phyloP scores from a whole-genome alignment of 1,139 yeast genomes.

The Nakaseomyces bracarensis region DNA sequence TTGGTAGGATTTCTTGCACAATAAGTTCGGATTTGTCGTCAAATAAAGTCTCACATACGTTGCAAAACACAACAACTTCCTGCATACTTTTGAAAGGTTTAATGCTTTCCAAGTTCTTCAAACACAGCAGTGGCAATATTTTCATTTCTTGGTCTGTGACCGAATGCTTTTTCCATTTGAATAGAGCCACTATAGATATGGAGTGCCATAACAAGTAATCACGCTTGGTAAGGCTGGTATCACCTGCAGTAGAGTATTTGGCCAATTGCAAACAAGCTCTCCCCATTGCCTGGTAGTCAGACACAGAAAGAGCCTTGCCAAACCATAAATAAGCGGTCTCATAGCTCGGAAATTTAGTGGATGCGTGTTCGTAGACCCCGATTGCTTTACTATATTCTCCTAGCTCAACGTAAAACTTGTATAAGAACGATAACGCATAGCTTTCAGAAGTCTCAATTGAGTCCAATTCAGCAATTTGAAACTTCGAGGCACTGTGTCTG shows the following conservation, averaged over 20 bases:
- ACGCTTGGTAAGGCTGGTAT: conserved; percentile 12
- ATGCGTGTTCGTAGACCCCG: conserved; percentile 23
- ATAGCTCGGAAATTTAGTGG: conserved; percentile 23
- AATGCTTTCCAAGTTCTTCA: conserved; percentile 17
- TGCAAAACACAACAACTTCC: conserved; percentile 28
- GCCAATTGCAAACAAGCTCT: conserved; percentile 24
- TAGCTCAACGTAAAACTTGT: conserved; percentile 24
- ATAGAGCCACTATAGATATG: conserved; percentile 21
- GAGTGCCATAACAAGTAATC: conserved; percentile 28
- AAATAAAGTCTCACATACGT: conserved; percentile 24
- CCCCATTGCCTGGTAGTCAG: conserved; percentile 23
- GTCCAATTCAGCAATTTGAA: conserved; percentile 16
- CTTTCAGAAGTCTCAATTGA: conserved; percentile 17
- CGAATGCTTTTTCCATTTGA: conserved; percentile 17
- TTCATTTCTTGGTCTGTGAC: conserved; percentile 18
- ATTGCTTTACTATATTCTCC: conserved; percentile 22
- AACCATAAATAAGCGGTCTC: conserved; percentile 27
- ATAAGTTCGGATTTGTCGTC: conserved; percentile 19
- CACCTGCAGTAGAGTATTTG: conserved; percentile 12
- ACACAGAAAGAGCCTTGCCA: conserved; percentile 21
- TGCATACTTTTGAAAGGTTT: conserved; percentile 27
- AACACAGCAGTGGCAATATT: conserved; percentile 22
- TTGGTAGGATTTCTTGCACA: conserved; percentile 19
- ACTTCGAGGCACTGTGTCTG: conserved; percentile 25
- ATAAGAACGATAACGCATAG: conserved; percentile 23